phyloP scores from a whole-genome alignment of 345 rosid genomes.

The Noccaea bulbosa region DNA sequence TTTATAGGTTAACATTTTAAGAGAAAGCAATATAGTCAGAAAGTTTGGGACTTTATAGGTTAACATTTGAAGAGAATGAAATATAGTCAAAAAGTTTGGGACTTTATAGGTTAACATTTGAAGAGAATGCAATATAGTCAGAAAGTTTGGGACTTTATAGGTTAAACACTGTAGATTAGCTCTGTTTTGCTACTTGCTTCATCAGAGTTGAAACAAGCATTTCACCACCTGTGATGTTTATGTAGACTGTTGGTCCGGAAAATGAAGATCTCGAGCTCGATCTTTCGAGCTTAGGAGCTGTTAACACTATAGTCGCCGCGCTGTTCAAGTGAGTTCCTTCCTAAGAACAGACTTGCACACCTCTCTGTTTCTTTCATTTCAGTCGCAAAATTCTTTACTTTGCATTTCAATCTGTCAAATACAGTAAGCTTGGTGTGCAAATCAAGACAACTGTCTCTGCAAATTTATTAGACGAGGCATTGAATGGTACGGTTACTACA shows the following conservation, averaged over 20 bases:
- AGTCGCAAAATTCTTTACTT: neutral
- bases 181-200: neutral
- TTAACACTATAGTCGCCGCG: slow-evolving; percentile 94
- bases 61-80: neutral
- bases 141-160: neutral
- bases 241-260: slow-evolving; percentile 74
- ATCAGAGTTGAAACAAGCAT: neutral
- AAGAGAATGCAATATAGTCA: neutral
- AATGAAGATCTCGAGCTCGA: slow-evolving; percentile 90
- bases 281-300: slow-evolving; percentile 97
- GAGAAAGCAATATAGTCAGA: neutral
- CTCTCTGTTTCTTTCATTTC: slow-evolving; percentile 15
- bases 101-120: too few species aligned
- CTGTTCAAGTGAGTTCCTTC: slow-evolving; percentile 67
- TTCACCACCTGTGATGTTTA: slow-evolving; percentile 10
- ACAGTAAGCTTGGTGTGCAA: slow-evolving; percentile 95
- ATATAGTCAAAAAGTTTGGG: too few species aligned
- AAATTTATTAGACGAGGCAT: slow-evolving; percentile 82
- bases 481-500: slow-evolving; percentile 67
- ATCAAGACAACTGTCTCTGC: slow-evolving; percentile 96
- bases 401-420: neutral
- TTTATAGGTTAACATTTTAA: neutral
- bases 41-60: neutral
- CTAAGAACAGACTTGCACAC: neutral
- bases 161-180: neutral